Evolutionary conservation across 495 filamentous ascomycete species (phyloP).

Genomic region (Barbatosphaeria neglecta): DNA sequence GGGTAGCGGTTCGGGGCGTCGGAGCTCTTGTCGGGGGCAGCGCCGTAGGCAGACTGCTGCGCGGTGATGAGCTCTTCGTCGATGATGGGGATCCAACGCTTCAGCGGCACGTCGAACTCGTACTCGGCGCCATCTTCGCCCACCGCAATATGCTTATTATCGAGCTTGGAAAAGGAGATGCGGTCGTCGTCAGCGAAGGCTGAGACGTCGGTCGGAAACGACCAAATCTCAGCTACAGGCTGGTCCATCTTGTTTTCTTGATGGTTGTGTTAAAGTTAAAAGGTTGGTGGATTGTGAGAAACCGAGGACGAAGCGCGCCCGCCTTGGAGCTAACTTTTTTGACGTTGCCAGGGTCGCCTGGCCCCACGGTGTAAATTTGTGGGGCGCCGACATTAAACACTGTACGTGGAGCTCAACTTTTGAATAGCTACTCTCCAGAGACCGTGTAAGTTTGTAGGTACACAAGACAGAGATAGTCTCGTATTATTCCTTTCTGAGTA

Average conservation of each 20-base stretch:
- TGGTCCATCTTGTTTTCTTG: too few species aligned
- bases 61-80: conserved; percentile 71
- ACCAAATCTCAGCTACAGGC: conserved; percentile 14
- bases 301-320: too few species aligned
- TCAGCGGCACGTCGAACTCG: conserved; percentile 59
- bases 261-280: not conserved
- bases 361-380: too few species aligned
- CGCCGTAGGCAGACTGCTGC: conserved; percentile 67
- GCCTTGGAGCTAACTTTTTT: not conserved
- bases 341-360: too few species aligned
- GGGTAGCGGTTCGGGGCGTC: conserved; percentile 32
- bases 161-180: conserved; percentile 72
- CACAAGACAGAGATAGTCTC: too few species aligned
- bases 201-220: conserved; percentile 58
- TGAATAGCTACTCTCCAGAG: too few species aligned
- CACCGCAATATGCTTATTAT: conserved; percentile 72
- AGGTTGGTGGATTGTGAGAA: not conserved
- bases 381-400: too few species aligned
- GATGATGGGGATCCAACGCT: conserved; percentile 71
- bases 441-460: too few species aligned
- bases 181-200: conserved; percentile 76
- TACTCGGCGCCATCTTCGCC: conserved; percentile 78
- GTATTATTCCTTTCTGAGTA: too few species aligned
- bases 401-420: too few species aligned
- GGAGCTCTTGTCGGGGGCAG: conserved; percentile 51